Conservation (phyloP, 371 early-diverging fungal species). For the Rhizomucor pusillus region DNA sequence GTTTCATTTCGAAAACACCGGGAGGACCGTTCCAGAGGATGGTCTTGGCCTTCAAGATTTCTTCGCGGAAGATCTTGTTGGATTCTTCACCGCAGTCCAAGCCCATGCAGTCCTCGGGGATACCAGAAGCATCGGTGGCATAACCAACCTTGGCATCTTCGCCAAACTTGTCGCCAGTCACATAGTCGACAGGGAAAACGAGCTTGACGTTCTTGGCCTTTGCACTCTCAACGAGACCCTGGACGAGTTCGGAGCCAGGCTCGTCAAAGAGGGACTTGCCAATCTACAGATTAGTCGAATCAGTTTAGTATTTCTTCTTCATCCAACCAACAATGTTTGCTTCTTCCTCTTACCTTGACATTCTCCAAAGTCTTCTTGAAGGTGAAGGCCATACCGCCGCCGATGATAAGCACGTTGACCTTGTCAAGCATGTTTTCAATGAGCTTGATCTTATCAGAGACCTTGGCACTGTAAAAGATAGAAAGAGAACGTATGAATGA, state of each 20-base stretch:
- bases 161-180: slow-evolving; percentile 86
- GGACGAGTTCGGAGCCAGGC: slow-evolving; percentile 85
- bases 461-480: slow-evolving; percentile 76
- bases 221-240: slow-evolving; percentile 80
- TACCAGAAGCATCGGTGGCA: slow-evolving; percentile 88
- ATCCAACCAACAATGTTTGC: neutral
- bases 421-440: slow-evolving; percentile 96
- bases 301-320: neutral
- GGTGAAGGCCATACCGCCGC: slow-evolving; percentile 98
- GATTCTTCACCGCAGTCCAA: slow-evolving; percentile 94
- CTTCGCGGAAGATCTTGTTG: slow-evolving; percentile 68
- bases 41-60: slow-evolving; percentile 80
- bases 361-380: slow-evolving; percentile 89
- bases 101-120: slow-evolving; percentile 89
- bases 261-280: slow-evolving; percentile 94
- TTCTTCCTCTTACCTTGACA: slow-evolving; percentile 59
- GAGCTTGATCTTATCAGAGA: slow-evolving; percentile 98
- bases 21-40: slow-evolving; percentile 99
- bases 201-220: slow-evolving; percentile 86
- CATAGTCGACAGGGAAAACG: slow-evolving; percentile 89
- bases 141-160: slow-evolving; percentile 77
- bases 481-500: too few relatives aligned
- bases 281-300: slow-evolving; percentile 53
- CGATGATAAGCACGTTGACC: slow-evolving; percentile 88
- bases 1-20: slow-evolving; percentile 97